phyloP scores from a whole-genome alignment of 2,329 filamentous ascomycete genomes.

The Pseudofabraea citricarpa region DNA sequence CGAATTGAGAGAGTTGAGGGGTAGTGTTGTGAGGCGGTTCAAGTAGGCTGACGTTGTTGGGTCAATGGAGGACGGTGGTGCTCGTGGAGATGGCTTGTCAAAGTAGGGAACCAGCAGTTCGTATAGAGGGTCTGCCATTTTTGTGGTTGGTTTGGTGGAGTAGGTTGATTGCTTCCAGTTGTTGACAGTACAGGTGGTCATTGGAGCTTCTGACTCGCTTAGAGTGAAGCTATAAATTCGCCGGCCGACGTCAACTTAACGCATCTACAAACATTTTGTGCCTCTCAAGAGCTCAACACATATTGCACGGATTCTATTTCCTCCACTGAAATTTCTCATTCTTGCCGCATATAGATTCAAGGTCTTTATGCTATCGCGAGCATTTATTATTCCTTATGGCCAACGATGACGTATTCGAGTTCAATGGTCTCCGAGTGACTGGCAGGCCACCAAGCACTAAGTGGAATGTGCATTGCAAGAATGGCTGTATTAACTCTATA shows the following conservation, averaged over 20 bases:
- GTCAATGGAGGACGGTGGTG: conserved; percentile 38
- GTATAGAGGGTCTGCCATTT: conserved; percentile 68
- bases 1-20: conserved; percentile 65
- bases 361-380: too few relatives aligned
- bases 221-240: background rate
- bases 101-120: conserved; percentile 66
- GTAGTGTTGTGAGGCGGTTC: conserved; percentile 69
- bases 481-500: conserved; percentile 24
- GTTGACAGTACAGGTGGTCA: too few relatives aligned
- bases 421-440: conserved; percentile 25
- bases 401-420: background rate
- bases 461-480: conserved; percentile 29
- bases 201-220: background rate
- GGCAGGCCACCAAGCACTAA: conserved; percentile 20
- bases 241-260: background rate
- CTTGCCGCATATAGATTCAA: too few relatives aligned
- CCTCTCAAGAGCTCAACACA: too few relatives aligned
- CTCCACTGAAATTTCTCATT: too few relatives aligned
- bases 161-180: background rate
- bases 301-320: too few relatives aligned
- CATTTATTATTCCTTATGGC: background rate
- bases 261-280: background rate
- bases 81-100: conserved; percentile 36
- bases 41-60: conserved; percentile 65
- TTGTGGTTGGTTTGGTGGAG: conserved; percentile 13